Evolutionary conservation across 495 filamentous ascomycete genomes (phyloP).

Genomic region (Beverwykella pulmonaria): DNA sequence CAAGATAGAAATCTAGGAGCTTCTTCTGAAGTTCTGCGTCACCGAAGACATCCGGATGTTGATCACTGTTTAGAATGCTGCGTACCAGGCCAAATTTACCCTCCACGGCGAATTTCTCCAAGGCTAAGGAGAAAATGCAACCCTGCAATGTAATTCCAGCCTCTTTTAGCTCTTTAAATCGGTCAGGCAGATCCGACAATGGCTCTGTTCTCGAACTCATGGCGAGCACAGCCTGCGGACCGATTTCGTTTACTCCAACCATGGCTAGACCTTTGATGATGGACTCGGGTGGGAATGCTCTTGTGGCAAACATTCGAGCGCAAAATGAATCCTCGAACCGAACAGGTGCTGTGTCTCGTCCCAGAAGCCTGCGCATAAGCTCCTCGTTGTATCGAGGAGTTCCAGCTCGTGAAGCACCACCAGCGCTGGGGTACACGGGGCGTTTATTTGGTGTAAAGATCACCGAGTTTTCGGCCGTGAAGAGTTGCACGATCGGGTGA

Average conservation of each 20-base stretch:
- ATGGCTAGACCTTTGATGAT: slow-evolving; percentile 65
- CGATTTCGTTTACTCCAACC: slow-evolving; percentile 67
- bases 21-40: slow-evolving; percentile 61
- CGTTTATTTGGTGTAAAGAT: neutral
- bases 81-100: slow-evolving; percentile 47
- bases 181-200: slow-evolving; percentile 55
- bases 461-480: slow-evolving; percentile 6
- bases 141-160: slow-evolving; percentile 61
- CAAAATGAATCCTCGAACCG: slow-evolving; percentile 65
- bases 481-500: slow-evolving; percentile 22
- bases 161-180: slow-evolving; percentile 59
- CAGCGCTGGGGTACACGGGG: neutral
- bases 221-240: slow-evolving; percentile 71
- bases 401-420: neutral
- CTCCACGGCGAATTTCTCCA: slow-evolving; percentile 60
- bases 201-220: slow-evolving; percentile 64
- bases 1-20: slow-evolving; percentile 56
- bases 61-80: slow-evolving; percentile 63
- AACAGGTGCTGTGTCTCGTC: slow-evolving; percentile 54
- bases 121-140: slow-evolving; percentile 60
- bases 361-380: slow-evolving; percentile 50
- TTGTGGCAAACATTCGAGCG: slow-evolving; percentile 73
- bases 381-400: slow-evolving; percentile 41
- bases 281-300: slow-evolving; percentile 63
- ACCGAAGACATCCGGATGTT: slow-evolving; percentile 75